Evolutionary conservation across 768 basidiomycete genomes (phyloP), one percentile per base, ranked within the genome.

Genomic region (Grammothele lineata): DNA sequence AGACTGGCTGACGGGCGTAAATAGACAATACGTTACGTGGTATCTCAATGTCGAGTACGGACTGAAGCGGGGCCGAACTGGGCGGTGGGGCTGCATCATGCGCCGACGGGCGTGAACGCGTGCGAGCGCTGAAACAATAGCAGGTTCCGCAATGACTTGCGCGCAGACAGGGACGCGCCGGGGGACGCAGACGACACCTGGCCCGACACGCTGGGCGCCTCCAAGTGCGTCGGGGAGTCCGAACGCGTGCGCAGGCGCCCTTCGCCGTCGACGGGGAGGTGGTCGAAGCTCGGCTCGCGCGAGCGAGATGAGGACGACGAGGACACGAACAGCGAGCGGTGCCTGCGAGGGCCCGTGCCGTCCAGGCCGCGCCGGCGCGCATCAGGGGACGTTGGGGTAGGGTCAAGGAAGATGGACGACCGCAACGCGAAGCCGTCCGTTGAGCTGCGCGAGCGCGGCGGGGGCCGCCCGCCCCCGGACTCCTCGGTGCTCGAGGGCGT

Each of bases 401-500:
- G 33, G 6, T 23, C 14, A 26, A 10, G 37, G 24, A 37, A 17
- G 34, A 36, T 12, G 19, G 14, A 17, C 17, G 27, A 37, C 39
- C n/a, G n/a, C 17, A n/a, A 38, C 33, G 39, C 25, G 38, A 37
- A 30, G 26, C 46, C 47, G 24, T 56, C 51, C 21, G 43, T 46
- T 19, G 55, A 53, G 36, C 40, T 40, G 24, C 47, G 36, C 11
- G 49, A 11, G 56, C n/a, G n/a, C n/a, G n/a, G 48, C 17, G 43
- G 23, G 15, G 43, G 51, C 18, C 38, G 62, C 41, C 27, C 64
- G 63, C 22, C 50, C 47, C 24, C 69, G 80, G 74, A 0, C 74
- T 74, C 50, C 78, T 81, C 49, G 74, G 75, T 40, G 71, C 71
- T 47, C 80, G 69, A 34, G 74, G 71, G 42, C 78, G 76, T 18